Base-by-base conservation (phyloP, 2,329 filamentous ascomycete genomes). In the Chrysosphaeria jannelii region DNA sequence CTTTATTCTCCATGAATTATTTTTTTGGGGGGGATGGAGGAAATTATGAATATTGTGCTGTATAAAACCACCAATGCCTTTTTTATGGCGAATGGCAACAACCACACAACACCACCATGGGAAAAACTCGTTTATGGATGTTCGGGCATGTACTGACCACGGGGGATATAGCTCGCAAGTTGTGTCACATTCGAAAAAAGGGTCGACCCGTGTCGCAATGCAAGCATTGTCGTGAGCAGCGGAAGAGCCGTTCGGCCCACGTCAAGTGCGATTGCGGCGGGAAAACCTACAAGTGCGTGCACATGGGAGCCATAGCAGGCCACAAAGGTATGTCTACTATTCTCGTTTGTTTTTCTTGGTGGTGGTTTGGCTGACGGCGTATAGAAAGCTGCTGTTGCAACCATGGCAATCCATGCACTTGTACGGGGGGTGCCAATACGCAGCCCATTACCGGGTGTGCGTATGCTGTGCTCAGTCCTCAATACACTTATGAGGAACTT, bases 141-240 rank as follows among this genome's bases (percentile, higher is more conserved):
- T n/a, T 13, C 19, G n/a, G 12, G 15, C 10, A n/a, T 21, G 11
- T 20, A 11, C 14, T 10, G 8, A 11, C 12, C 10, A 9, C 21
- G 17, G 19, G 26, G 19, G 12, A 8, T 18, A 17, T 37, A 90
- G 85, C 91, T 46, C 75, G 81, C 35, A 74, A 74, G 33, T 60
- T 93, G 33, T 70, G 75, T 40, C 76, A 89, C 44, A 89, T 91
- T 51, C 88, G 88, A 47, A 90, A 89, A 46, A 93, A 93, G 53
- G 81, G 81, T 39, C 72, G 81, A 31, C 85, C 85, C 30, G 78
- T 93, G 36, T 90, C 85, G 37, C 85, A 97, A 66, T 97, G 85
- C 49, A 63, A 76, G 35, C 85, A 97, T 50, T 97, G 85, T 50
- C 81, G 85, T 44, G 64, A 71, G 34, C 70, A 89, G 56, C 79